These are phyloP conservation scores for Brassica cretica DNA, from an alignment of 345 rosid species.

Conservation along the genomic window DNA sequence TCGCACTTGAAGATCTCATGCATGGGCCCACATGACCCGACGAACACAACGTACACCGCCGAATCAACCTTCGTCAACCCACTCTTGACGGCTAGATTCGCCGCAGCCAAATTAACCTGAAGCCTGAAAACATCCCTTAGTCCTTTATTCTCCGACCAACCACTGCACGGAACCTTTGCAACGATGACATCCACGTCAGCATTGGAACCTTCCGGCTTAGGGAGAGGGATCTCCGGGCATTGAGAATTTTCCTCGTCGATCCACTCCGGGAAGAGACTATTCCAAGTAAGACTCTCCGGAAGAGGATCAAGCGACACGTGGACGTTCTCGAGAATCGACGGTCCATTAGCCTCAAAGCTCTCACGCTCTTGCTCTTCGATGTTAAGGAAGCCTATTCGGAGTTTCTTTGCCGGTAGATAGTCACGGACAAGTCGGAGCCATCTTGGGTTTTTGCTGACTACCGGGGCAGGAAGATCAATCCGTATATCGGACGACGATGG, in stretches of 20 bases:
- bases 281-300: slow-evolving; percentile 46
- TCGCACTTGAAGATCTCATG: slow-evolving; percentile 74
- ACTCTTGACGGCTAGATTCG: slow-evolving; percentile 60
- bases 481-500: slow-evolving; percentile 11
- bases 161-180: slow-evolving; percentile 63
- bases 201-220: slow-evolving; percentile 34
- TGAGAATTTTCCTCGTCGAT: slow-evolving; percentile 53
- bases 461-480: slow-evolving; percentile 5
- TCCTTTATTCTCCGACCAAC: slow-evolving; percentile 41
- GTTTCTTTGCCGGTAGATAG: slow-evolving; percentile 30
- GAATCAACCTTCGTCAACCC: slow-evolving; percentile 37
- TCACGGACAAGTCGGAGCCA: slow-evolving; percentile 49
- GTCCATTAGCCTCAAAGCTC: slow-evolving; percentile 23
- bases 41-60: slow-evolving; percentile 53
- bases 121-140: slow-evolving; percentile 67
- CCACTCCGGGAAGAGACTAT: slow-evolving; percentile 71
- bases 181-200: slow-evolving; percentile 69
- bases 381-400: slow-evolving; percentile 67
- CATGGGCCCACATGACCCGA: slow-evolving; percentile 82
- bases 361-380: slow-evolving; percentile 20
- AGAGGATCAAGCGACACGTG: slow-evolving; percentile 48
- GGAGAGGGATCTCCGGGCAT: slow-evolving; percentile 82
- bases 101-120: slow-evolving; percentile 78
- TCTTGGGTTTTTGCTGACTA: slow-evolving; percentile 24
- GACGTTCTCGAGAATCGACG: slow-evolving; percentile 26